Evolutionary conservation across 805 yeast species (phyloP).

Genomic region (Myxozyma kluyveri): DNA sequence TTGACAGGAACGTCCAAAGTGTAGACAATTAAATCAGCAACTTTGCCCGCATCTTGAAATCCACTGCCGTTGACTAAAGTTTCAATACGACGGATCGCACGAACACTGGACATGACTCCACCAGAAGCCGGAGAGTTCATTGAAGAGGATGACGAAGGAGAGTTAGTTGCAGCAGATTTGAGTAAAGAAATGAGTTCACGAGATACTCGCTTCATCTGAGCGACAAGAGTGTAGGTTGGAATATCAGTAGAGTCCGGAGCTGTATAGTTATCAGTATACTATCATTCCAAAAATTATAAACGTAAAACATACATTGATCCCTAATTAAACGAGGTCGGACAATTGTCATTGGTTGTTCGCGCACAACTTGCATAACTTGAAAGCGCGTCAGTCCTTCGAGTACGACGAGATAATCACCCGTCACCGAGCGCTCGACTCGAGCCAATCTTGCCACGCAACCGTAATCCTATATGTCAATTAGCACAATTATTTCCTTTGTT

Average conservation of each 20-base stretch:
- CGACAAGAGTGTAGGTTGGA: conserved; percentile 24
- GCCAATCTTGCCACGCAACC: conserved; percentile 30
- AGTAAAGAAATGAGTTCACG: conserved; percentile 24
- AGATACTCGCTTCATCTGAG: conserved; percentile 25
- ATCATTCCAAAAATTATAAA: too few species aligned
- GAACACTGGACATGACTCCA: neutral
- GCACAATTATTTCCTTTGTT: neutral
- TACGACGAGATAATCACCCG: conserved; percentile 22
- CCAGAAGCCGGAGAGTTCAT: neutral
- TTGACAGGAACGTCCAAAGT: conserved; percentile 37
- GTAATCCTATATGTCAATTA: conserved; percentile 5
- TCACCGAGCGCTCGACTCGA: conserved; percentile 27
- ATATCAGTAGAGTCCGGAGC: conserved; percentile 25
- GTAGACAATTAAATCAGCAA: conserved; percentile 40
- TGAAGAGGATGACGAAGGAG: neutral
- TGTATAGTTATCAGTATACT: too few species aligned
- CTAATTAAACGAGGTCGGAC: neutral
- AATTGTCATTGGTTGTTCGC: neutral
- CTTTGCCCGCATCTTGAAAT: conserved; percentile 33
- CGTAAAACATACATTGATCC: conserved; percentile 7
- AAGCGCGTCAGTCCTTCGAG: conserved; percentile 31
- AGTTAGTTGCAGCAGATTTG: conserved; percentile 2
- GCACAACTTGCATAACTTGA: neutral
- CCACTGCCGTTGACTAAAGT: conserved; percentile 18
- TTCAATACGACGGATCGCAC: conserved; percentile 22